Percentiles rank a stretch among this genome's conserved stretches.
Evolutionary conservation across 2,329 filamentous ascomycete species (phyloP).

Genomic region (Diplodia intermedia): DNA sequence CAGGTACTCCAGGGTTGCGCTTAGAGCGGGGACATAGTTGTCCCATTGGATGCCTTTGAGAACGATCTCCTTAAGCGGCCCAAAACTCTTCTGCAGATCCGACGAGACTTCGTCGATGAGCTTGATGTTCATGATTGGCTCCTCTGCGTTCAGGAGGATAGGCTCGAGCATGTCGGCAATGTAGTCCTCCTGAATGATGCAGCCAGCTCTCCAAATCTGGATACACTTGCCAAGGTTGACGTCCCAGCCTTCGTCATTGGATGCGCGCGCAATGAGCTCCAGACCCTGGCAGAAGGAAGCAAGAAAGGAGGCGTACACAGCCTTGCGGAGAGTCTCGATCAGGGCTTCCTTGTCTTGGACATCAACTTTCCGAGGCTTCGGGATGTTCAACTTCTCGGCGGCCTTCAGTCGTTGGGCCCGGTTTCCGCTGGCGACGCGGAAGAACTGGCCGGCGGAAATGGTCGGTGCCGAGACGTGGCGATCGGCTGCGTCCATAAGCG

Average conservation of each 20-base stretch:
- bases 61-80: constrained; percentile 58
- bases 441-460: constrained; percentile 60
- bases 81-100: constrained; percentile 55
- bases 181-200: constrained; percentile 65
- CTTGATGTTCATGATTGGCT: constrained; percentile 46
- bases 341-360: constrained; percentile 44
- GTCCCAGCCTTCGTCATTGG: constrained; percentile 60
- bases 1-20: constrained; percentile 63
- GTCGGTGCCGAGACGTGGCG: constrained; percentile 63
- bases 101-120: constrained; percentile 52
- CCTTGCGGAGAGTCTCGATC: constrained; percentile 56
- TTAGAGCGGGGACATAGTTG: constrained; percentile 60
- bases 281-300: constrained; percentile 64
- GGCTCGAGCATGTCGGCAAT: constrained; percentile 59
- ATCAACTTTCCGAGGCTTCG: constrained; percentile 43
- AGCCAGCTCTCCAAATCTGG: constrained; percentile 65
- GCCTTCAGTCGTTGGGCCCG: constrained; percentile 55
- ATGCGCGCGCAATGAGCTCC: constrained; percentile 60
- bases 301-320: constrained; percentile 62
- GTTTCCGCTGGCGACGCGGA: constrained; percentile 62
- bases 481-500: constrained; percentile 58
- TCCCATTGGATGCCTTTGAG: constrained; percentile 57
- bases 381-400: constrained; percentile 45
- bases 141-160: constrained; percentile 40
- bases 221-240: constrained; percentile 50